Base-by-base conservation (phyloP, 2,329 filamentous ascomycete genomes). In the Alternaria gansuensis region DNA sequence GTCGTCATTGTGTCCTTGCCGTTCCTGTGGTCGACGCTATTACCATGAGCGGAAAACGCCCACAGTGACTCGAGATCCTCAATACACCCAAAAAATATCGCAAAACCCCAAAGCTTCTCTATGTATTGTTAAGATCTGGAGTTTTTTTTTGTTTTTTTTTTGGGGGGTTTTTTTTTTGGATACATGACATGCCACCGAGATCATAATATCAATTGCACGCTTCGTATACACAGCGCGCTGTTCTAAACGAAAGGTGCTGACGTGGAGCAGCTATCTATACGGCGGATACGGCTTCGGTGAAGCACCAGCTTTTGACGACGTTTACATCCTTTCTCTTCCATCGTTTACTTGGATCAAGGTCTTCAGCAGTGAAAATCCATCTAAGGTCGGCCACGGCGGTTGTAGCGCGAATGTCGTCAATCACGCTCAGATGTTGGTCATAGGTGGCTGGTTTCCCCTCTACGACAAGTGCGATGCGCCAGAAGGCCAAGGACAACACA, bases 281-380 rank as follows among this genome's bases (percentile, higher is more conserved):
- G 87, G 87, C 41, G 87, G 87, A 14, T 78, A 80, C 24, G 81
- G 81, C 7, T 81, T 85, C 52, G 77, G 79, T 1, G 75, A 82
- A 36, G 78, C 79, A 0, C 76, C 80, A 13, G 86, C 84, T 23
- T 88, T 81, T 67, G 85, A 88, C 66, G 87, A 89, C 74, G 80
- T 85, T 54, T 89, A 87, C 66, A 84, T 89, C 54, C 79, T 89
- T 21, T 82, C 83, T 7, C 78, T 90, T 14, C 87, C 87, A 1
- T 84, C 85, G 1, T 90, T 89, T 72, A 84, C 80, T 3, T 90
- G 87, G 87, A 84, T 88, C 62, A 85, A 84, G 62, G 79, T 82
- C 64, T 84, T 81, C 46, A 51, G 56, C 11, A 76, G 80, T 55
- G 69, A 71, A 1, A 58, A 31, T 37, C 54, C 56, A 4, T 54